Conservation (phyloP, 768 basidiomycete species). For the Flagelloscypha sp. region DNA sequence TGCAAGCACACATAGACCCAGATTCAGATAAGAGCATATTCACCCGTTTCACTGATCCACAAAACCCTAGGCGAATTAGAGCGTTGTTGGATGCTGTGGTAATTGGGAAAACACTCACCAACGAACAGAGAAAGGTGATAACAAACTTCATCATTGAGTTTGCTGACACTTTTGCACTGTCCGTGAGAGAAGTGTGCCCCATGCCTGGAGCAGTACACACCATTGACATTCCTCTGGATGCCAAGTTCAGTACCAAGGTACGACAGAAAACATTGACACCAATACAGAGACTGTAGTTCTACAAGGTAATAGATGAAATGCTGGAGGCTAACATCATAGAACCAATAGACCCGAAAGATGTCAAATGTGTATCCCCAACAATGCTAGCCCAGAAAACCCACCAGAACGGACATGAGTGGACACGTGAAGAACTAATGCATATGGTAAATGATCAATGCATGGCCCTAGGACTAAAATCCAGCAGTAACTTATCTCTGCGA, state of each 20-base stretch:
- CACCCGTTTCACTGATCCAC: background rate
- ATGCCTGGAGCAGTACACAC: conserved; percentile 24
- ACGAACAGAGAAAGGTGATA: conserved; percentile 16
- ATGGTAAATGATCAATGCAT: conserved; percentile 26
- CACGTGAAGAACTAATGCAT: conserved; percentile 24
- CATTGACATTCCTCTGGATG: conserved; percentile 21
- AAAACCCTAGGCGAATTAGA: background rate
- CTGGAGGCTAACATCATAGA: conserved; percentile 24
- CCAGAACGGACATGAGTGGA: conserved; percentile 6
- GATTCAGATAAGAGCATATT: background rate
- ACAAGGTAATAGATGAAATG: conserved; percentile 26
- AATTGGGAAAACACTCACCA: conserved; percentile 22
- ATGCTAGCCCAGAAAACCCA: conserved; percentile 30
- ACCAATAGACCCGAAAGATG: conserved; percentile 18
- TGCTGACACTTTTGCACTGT: conserved; percentile 32
- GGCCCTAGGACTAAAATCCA: conserved; percentile 13
- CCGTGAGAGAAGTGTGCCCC: conserved; percentile 26
- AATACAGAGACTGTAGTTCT: conserved; percentile 23
- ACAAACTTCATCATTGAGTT: conserved; percentile 17
- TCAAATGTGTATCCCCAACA: conserved; percentile 26
- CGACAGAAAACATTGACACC: conserved; percentile 22
- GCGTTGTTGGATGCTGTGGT: background rate
- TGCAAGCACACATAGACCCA: background rate
- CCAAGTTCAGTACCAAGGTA: conserved; percentile 22
- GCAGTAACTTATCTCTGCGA: conserved; percentile 11